Evolutionary conservation across 208 protist genomes (phyloP).

Genomic region (Wallacemonas collosoma): DNA sequence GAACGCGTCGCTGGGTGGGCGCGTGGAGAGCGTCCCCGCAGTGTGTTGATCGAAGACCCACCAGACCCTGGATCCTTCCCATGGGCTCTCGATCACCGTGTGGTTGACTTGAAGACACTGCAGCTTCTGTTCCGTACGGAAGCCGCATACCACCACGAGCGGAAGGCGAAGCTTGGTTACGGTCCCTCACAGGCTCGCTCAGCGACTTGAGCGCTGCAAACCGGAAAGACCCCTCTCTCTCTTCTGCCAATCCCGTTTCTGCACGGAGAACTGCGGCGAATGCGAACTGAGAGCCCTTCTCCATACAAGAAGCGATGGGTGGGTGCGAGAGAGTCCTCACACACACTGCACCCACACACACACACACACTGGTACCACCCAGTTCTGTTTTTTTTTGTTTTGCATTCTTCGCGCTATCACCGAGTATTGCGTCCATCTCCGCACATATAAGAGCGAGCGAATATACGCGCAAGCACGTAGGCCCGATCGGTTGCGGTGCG

Average conservation of each 20-base stretch:
- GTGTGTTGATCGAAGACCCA: conserved; percentile 55
- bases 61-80: conserved; percentile 32
- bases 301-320: too few relatives aligned
- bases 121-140: conserved; percentile 44
- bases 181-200: not conserved
- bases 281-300: too few relatives aligned
- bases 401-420: not conserved
- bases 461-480: too few relatives aligned
- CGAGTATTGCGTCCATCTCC: too few relatives aligned
- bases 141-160: conserved; percentile 23
- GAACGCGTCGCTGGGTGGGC: conserved; percentile 69
- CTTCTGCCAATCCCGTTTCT: too few relatives aligned
- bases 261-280: too few relatives aligned
- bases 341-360: not conserved
- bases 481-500: too few relatives aligned
- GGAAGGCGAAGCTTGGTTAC: not conserved
- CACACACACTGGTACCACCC: not conserved
- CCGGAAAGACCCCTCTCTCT: too few relatives aligned
- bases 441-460: too few relatives aligned
- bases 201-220: not conserved
- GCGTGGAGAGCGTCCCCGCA: conserved; percentile 74
- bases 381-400: not conserved
- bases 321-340: not conserved
- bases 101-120: conserved; percentile 35
- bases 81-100: conserved; percentile 62